phyloP scores from a whole-genome alignment of 2,329 filamentous ascomycete species.

The Trichoderma endophyticum region DNA sequence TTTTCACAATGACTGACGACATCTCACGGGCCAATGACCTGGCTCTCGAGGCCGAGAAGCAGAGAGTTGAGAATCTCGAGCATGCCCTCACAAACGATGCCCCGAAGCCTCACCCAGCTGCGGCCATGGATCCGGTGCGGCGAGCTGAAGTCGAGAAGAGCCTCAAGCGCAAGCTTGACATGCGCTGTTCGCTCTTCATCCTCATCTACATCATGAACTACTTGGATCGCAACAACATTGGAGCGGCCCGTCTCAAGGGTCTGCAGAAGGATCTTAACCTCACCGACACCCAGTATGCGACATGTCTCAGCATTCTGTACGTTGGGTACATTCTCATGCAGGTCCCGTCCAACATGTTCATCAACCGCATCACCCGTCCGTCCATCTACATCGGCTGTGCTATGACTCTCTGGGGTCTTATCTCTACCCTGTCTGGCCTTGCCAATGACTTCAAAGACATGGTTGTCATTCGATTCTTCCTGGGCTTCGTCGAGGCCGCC shows the following conservation, averaged over 20 bases:
- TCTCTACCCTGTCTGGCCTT: constrained; percentile 55
- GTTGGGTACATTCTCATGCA: constrained; percentile 66
- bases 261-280: constrained; percentile 59
- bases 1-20: constrained; percentile 21
- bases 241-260: constrained; percentile 62
- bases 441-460: constrained; percentile 52
- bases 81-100: not conserved
- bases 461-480: constrained; percentile 55
- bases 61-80: constrained; percentile 20
- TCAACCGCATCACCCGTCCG: constrained; percentile 52
- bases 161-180: constrained; percentile 68
- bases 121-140: constrained; percentile 42
- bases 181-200: constrained; percentile 64
- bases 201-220: constrained; percentile 76
- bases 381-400: constrained; percentile 49
- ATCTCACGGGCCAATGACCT: constrained; percentile 18
- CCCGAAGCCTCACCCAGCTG: not conserved
- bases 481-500: constrained; percentile 62
- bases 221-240: constrained; percentile 66
- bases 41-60: constrained; percentile 16
- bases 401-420: constrained; percentile 59
- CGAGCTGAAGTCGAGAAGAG: constrained; percentile 58
- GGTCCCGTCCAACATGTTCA: constrained; percentile 56
- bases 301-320: constrained; percentile 62
- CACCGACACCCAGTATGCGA: constrained; percentile 58